Evolutionary conservation across 495 filamentous ascomycete genomes (phyloP), one percentile per base, ranked within the genome.

Genomic region (Aspergillus ellipticus): DNA sequence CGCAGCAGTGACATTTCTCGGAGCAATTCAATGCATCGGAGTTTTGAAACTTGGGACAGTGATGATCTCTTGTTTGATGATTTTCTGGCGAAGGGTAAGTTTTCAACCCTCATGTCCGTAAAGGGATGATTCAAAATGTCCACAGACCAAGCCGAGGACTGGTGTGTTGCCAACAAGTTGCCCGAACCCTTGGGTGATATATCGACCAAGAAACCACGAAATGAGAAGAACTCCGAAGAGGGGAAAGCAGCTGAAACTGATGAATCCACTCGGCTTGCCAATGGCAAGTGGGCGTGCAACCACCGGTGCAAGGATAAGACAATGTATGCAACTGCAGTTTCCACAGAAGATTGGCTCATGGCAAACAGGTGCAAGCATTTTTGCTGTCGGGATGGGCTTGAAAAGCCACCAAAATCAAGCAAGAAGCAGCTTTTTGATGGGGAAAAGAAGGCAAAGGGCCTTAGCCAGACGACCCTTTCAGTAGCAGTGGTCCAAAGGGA

Each of bases 261-360:
- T 17, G 77, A 78, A 35, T 79, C 84, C 2, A 60, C 74, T 10
- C 81, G 77, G 57, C 81, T 95, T 53, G 72, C 81, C 0, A 97
- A 92, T 69, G 94, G 92, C 0, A 94, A 84, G 62, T 97, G 88
- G 86, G 79, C 80, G 42, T 97, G 93, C 72, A 91, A 92, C 54
- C 93, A 98, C 62, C 76, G 70, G 33, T 98, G 90, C 65, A 90
- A 85, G 33, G 81, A 89, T 56, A 88, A 86, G 57, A 85, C 80
- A n/a, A 83, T 74, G 69, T 82, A 73, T 52, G 70, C 45, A 13
- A 7, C 7, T 41, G 8, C 15, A 3, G 19, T 42, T 20, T 31
- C 54, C 2, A 31, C 19, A 7, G 33, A 29, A 20, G 4, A 17
- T 39, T 9, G 15, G 20, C 33, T 39, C n/a, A 43, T 4, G 42